These are phyloP conservation scores for Lodderomyces elongisporus DNA, from an alignment of 1,139 yeast species.

Conservation along the genomic window DNA sequence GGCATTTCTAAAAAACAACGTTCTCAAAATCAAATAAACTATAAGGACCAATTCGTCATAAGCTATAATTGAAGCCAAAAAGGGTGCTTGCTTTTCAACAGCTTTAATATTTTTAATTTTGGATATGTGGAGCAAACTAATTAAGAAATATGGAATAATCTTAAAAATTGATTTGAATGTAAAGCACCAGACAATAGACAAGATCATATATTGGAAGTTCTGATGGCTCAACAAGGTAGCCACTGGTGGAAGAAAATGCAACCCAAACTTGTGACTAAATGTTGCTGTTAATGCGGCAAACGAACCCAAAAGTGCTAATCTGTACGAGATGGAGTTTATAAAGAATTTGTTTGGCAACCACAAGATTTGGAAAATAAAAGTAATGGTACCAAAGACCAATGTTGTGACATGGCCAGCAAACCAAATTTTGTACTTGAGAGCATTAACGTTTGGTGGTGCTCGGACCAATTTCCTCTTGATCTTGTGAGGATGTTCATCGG, in stretches of 20 bases:
- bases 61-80: conserved; percentile 49
- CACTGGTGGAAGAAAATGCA: conserved; percentile 48
- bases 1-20: conserved; percentile 57
- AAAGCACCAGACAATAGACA: conserved; percentile 56
- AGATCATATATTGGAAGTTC: conserved; percentile 58
- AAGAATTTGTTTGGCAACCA: conserved; percentile 41
- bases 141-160: conserved; percentile 52
- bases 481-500: conserved; percentile 4
- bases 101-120: conserved; percentile 35
- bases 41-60: conserved; percentile 56
- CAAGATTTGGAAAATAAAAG: conserved; percentile 43
- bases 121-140: conserved; percentile 55
- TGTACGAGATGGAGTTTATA: conserved; percentile 45
- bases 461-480: conserved; percentile 35
- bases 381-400: conserved; percentile 46
- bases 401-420: conserved; percentile 53
- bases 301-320: conserved; percentile 54
- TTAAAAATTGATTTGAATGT: conserved; percentile 65
- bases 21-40: conserved; percentile 50
- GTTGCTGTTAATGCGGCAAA: conserved; percentile 51
- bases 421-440: conserved; percentile 52
- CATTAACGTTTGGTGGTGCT: conserved; percentile 33
- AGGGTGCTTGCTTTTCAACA: conserved; percentile 33
- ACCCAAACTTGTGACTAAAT: conserved; percentile 53
- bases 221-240: conserved; percentile 59